phyloP scores from a whole-genome alignment of 257 asterid genomes.

The Nicotiana otophora region DNA sequence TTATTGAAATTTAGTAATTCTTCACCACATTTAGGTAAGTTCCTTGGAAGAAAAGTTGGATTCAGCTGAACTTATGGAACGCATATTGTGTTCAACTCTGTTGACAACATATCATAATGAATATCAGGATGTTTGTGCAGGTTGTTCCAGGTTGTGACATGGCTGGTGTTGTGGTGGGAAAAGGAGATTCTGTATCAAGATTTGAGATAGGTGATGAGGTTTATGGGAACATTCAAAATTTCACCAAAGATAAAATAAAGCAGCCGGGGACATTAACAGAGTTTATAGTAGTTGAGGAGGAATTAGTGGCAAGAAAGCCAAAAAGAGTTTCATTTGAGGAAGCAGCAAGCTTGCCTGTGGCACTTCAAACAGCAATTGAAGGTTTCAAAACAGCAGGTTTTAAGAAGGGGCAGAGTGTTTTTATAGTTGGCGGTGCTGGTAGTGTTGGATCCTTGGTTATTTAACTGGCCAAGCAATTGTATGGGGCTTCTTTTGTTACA shows the following conservation, averaged over 20 bases:
- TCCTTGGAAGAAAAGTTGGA: no score
- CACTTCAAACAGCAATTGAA: constrained; percentile 50
- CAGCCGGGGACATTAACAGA: constrained; percentile 53
- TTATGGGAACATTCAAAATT: constrained; percentile 55
- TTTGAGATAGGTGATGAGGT: constrained; percentile 46
- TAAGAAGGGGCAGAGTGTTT: constrained; percentile 34
- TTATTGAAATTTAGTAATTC: no score
- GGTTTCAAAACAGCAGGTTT: constrained; percentile 45
- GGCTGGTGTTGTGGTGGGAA: constrained; percentile 55
- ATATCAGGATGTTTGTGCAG: constrained; percentile 21
- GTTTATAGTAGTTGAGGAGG: constrained; percentile 41
- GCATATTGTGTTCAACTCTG: no score
- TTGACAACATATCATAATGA: no score
- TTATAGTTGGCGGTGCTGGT: constrained; percentile 67
- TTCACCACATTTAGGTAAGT: no score
- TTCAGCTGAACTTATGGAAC: no score
- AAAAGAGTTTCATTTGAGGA: constrained; percentile 44
- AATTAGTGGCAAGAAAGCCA: constrained; percentile 43
- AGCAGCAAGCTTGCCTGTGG: constrained; percentile 63
- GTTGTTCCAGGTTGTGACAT: constrained; percentile 66
- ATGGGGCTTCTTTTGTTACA: constrained; percentile 40
- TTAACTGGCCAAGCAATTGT: constrained; percentile 49
- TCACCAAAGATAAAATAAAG: constrained; percentile 24
- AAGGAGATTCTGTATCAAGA: constrained; percentile 20
- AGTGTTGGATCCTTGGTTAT: constrained; percentile 54